A percentile compares a stretch with the other conserved stretches of the same genome.
Evolutionary conservation across 495 filamentous ascomycete genomes (phyloP).

Genomic region (Daldinia decipiens): DNA sequence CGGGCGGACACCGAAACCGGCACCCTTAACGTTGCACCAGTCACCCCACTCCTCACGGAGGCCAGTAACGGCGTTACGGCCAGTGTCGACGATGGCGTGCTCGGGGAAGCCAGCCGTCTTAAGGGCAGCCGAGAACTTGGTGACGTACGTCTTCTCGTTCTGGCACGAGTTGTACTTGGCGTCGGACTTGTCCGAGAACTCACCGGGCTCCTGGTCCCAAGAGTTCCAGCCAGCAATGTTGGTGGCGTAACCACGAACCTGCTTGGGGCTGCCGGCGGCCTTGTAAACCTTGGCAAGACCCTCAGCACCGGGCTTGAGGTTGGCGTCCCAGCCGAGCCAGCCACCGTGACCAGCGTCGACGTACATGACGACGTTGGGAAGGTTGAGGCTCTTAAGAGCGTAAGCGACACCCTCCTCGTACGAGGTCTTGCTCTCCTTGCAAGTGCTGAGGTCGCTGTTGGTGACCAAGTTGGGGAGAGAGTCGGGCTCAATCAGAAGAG

Average conservation of each 20-base stretch:
- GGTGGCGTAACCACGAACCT: slow-evolving; percentile 77
- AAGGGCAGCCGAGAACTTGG: slow-evolving; percentile 71
- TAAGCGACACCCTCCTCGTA: slow-evolving; percentile 79
- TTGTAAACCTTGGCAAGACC: slow-evolving; percentile 75
- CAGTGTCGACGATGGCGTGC: slow-evolving; percentile 77
- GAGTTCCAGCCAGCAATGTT: slow-evolving; percentile 85
- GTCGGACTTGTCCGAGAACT: slow-evolving; percentile 69
- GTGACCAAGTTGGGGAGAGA: slow-evolving; percentile 84
- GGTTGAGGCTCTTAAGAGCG: slow-evolving; percentile 74
- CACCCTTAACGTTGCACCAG: slow-evolving; percentile 84
- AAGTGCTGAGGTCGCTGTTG: slow-evolving; percentile 71
- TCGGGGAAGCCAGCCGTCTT: slow-evolving; percentile 70
- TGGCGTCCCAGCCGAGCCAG: slow-evolving; percentile 86
- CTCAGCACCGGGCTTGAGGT: slow-evolving; percentile 75
- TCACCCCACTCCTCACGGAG: slow-evolving; percentile 77
- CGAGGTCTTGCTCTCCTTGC: slow-evolving; percentile 67
- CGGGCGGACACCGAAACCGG: slow-evolving; percentile 78
- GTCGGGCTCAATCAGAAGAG: slow-evolving; percentile 76
- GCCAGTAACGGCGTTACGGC: slow-evolving; percentile 74
- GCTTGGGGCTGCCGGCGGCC: slow-evolving; percentile 68
- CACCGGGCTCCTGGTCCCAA: slow-evolving; percentile 69
- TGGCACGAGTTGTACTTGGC: slow-evolving; percentile 65
- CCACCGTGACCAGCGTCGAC: slow-evolving; percentile 83
- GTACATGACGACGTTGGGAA: slow-evolving; percentile 85
- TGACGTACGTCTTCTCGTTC: slow-evolving; percentile 80